Base-by-base conservation (phyloP, 305 asterid genomes). In the Plantago coronopus region DNA sequence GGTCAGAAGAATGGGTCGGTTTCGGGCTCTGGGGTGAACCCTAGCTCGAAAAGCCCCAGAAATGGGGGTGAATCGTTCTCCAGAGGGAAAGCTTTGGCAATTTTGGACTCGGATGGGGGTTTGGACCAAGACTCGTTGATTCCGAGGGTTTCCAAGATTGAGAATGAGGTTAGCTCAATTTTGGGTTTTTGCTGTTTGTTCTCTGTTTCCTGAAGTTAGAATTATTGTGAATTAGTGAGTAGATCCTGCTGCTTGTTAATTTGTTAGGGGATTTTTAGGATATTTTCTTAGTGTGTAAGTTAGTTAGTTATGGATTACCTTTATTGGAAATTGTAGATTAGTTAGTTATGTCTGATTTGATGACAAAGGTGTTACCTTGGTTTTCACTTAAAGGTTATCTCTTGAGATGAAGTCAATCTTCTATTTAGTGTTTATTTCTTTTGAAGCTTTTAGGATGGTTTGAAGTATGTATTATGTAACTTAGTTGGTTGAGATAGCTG, bases 111-210 rank as follows among this genome's bases (percentile, higher is more conserved):
- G 25, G 82, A 69, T 53, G 79, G 72, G 59, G 10, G 46, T 51
- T 27, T 83, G 88, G 90, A 79, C 74, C 76, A 76, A 19, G 93
- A 76, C 37, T 67, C 81, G 56, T 65, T 86, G 55, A 66, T 68
- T 34, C 81, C 71, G 65, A 81, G 81, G 81, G 71, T 79, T 18
- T 62, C 79, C 42, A 78, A 78, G 78, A 94, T 84, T 64, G 89
- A 94, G 69, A 85, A 74, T 44, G 97, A 94, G 91, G 99, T 90
- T 22, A 65, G 86, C 68, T 73, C 57, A 63, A 37, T 62, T 72
- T 64, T 61, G 42, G 31, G 19, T 20, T 22, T 45, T 6, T 19
- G 14, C 37, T 55, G 12, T 17, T 48, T 22, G 17, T 2, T 21
- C 13, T 31, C 51, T 69, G 45, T 31, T n/a, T 43, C 37, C 31